Evolutionary conservation across 2,329 filamentous ascomycete species (phyloP).

Genomic region (Aspergillus puulaauensis): DNA sequence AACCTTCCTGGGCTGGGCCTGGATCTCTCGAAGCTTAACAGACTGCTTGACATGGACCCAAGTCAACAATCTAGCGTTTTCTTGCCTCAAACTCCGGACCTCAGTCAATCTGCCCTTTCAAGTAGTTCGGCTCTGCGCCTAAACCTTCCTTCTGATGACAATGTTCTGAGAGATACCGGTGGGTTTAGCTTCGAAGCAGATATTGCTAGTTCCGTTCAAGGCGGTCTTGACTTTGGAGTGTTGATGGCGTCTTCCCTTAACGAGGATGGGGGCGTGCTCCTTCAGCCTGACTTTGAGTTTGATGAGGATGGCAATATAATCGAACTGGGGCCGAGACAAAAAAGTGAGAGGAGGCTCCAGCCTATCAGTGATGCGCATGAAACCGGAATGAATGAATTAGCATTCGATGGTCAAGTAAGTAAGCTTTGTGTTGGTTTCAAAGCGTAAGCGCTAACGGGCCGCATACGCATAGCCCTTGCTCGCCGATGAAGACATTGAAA

Average conservation of each 20-base stretch:
- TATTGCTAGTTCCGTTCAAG: slow-evolving; percentile 38
- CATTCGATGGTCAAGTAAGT: slow-evolving; percentile 16
- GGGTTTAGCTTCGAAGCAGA: slow-evolving; percentile 45
- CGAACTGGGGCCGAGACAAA: slow-evolving; percentile 38
- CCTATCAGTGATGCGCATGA: slow-evolving; percentile 37
- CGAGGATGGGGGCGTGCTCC: slow-evolving; percentile 47
- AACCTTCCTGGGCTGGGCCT: slow-evolving; percentile 60
- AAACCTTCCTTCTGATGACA: slow-evolving; percentile 50
- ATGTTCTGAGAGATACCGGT: slow-evolving; percentile 32
- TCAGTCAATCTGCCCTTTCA: slow-evolving; percentile 29
- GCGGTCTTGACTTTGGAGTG: slow-evolving; percentile 28
- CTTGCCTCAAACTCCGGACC: slow-evolving; percentile 34
- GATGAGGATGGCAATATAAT: slow-evolving; percentile 62
- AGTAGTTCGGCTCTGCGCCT: slow-evolving; percentile 36
- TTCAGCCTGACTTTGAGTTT: slow-evolving; percentile 60
- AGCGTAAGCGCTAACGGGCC: background rate
- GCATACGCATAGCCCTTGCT: slow-evolving; percentile 26
- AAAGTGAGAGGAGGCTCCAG: slow-evolving; percentile 16
- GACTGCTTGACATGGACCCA: slow-evolving; percentile 32
- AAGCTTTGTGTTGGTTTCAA: background rate
- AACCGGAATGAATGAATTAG: slow-evolving; percentile 33
- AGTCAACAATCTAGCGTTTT: slow-evolving; percentile 33
- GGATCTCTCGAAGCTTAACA: slow-evolving; percentile 48
- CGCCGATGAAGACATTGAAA: slow-evolving; percentile 31
- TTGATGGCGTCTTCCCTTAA: slow-evolving; percentile 27